phyloP scores from a whole-genome alignment of 2,329 filamentous ascomycete species.

The Penicillium paneum region DNA sequence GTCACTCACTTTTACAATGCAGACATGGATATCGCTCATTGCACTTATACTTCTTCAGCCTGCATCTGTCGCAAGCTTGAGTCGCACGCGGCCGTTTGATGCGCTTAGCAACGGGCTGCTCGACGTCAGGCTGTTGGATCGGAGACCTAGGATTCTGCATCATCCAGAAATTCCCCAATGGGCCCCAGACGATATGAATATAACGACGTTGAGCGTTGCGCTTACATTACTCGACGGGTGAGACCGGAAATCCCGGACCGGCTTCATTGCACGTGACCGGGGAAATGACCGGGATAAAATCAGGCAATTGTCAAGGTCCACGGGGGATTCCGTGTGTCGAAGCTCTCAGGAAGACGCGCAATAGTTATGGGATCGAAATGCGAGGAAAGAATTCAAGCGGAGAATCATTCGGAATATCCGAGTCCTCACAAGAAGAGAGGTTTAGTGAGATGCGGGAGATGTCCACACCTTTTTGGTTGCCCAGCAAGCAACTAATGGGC shows the following conservation, averaged over 20 bases:
- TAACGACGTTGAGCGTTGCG: constrained; percentile 1
- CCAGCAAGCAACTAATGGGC: too few relatives aligned
- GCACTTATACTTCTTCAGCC: constrained; percentile 51
- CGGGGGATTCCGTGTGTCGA: too few relatives aligned
- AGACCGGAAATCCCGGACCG: constrained; percentile 21
- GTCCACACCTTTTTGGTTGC: too few relatives aligned
- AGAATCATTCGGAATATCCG: constrained; percentile 24
- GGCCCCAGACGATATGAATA: background rate
- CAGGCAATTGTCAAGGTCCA: constrained; percentile 13
- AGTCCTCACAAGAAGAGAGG: background rate
- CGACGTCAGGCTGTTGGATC: constrained; percentile 9
- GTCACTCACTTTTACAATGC: constrained; percentile 43
- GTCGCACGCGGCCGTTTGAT: constrained; percentile 43
- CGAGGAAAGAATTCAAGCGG: constrained; percentile 8
- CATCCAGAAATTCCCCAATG: constrained; percentile 17
- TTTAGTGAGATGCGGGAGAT: too few relatives aligned
- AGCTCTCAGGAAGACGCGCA: too few relatives aligned
- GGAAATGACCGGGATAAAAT: background rate
- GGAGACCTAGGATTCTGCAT: constrained; percentile 39
- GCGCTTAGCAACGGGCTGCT: constrained; percentile 22
- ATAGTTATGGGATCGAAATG: too few relatives aligned
- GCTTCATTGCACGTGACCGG: constrained; percentile 16
- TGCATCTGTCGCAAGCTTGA: constrained; percentile 48
- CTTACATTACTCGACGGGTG: background rate
- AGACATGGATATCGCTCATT: constrained; percentile 47